phyloP scores from a whole-genome alignment of 164 flowering plant genomes.

The Brasenia schreberi region DNA sequence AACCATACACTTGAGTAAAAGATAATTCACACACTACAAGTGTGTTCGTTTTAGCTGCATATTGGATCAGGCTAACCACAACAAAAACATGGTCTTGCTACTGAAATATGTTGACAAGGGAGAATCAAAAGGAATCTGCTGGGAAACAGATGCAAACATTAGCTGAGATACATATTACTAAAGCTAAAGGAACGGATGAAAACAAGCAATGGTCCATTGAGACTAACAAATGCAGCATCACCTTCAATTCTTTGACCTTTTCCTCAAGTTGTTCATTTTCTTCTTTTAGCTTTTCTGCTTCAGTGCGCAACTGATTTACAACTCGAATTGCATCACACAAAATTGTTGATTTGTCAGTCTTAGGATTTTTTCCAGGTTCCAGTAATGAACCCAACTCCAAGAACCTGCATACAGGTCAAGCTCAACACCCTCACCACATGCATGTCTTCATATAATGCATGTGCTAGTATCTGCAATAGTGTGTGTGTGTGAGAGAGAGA shows the following conservation, averaged over 20 bases:
- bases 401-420: conserved; percentile 32
- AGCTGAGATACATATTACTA: too few species aligned
- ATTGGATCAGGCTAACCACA: too few species aligned
- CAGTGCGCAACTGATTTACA: conserved; percentile 66
- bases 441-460: not conserved
- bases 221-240: conserved; percentile 1
- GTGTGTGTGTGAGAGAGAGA: not conserved
- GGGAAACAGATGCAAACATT: too few species aligned
- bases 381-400: conserved; percentile 64
- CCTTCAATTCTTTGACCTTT: conserved; percentile 86
- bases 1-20: too few species aligned
- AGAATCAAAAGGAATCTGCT: too few species aligned
- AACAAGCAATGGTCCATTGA: too few species aligned
- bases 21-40: too few species aligned
- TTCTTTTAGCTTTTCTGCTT: conserved; percentile 73
- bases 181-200: too few species aligned
- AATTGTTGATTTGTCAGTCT: conserved; percentile 76
- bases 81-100: too few species aligned
- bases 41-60: too few species aligned
- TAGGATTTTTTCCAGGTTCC: conserved; percentile 86
- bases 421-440: not conserved
- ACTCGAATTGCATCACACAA: conserved; percentile 78
- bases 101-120: too few species aligned
- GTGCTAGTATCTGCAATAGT: conserved; percentile 1
- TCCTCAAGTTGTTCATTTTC: conserved; percentile 68